Evolutionary conservation across 1,139 yeast species (phyloP), one percentile per base, ranked within the genome.

Genomic region (Pneumocystis wakefieldiae): DNA sequence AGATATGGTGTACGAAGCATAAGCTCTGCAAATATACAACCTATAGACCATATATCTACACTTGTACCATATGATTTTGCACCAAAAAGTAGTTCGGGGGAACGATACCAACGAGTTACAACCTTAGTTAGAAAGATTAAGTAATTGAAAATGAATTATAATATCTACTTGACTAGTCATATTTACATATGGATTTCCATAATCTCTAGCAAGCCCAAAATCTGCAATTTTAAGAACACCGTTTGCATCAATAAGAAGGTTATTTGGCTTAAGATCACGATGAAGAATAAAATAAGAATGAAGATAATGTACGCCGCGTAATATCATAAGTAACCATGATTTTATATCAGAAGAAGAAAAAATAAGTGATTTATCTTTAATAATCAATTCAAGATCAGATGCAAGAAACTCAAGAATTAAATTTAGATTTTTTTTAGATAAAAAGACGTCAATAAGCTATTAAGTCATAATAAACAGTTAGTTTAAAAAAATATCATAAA

Each of bases 221-320:
- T 57, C 59, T 19, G 97, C 99, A 67, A 94, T 90, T 72, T 92
- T 94, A 24, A 92, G 95, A 29, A 84, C 83, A 0, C 99, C 99
- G 66, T 81, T 83, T 12, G 85, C 81, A 0, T 96, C 84, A 1
- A 92, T 96, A 97, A 92, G 92, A 69, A 94, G 92, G 74, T 92
- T 92, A 0, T 98, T 98, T 0, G 99, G 99, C 72, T 92, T 92
- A 68, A 92, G 80, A 75, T 92, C 99, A 67, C 99, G 80, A 73
- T 92, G 99, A 62, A 94, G 78, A 1, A 94, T 85, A 97, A 97
- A 92, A 73, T 92, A 91, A 73, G 89, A 92, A 74, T 92, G 99
- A 62, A 92, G 75, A 71, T 86, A 92, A 0, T 91, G 83, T 1
- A 92, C 94, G 1, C 98, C 99, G 69, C 89, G 88, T 39, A 92